Percentiles rank a stretch among this genome's conserved stretches.
These are phyloP conservation scores for Sporodiniella umbellata DNA, from an alignment of 371 early-diverging fungal species.

Conservation along the genomic window DNA sequence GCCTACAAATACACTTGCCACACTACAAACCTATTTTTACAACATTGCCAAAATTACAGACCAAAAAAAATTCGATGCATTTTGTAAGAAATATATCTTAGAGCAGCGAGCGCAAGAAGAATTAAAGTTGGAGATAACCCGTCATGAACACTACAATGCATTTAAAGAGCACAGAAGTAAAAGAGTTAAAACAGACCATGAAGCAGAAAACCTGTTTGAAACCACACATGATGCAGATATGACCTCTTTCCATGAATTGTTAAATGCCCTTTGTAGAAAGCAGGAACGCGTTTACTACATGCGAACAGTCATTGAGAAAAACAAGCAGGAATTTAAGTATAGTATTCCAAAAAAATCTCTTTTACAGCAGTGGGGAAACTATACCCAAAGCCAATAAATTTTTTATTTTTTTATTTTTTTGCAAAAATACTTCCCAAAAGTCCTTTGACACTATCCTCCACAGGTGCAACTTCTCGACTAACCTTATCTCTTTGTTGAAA, in stretches of 20 bases:
- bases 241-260: background rate
- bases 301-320: background rate
- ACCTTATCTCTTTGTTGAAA: slow-evolving; percentile 62
- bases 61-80: background rate
- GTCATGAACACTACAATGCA: too few relatives aligned
- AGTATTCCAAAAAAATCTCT: background rate
- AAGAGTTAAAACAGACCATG: too few relatives aligned
- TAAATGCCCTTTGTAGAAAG: background rate
- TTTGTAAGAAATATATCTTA: background rate
- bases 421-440: slow-evolving; percentile 40
- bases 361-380: background rate
- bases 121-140: background rate
- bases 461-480: slow-evolving; percentile 29
- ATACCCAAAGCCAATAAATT: background rate
- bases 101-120: background rate
- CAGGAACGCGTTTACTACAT: background rate
- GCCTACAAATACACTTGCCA: too few relatives aligned
- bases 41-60: background rate
- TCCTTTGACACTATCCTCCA: slow-evolving; percentile 33
- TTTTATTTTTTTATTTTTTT: slow-evolving; percentile 14
- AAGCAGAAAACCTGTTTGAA: background rate
- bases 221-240: background rate
- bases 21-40: too few relatives aligned
- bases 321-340: background rate
- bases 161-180: too few relatives aligned